Conservation (phyloP, 108 stramenopile genomes). For the Thalassiosira profunda region DNA sequence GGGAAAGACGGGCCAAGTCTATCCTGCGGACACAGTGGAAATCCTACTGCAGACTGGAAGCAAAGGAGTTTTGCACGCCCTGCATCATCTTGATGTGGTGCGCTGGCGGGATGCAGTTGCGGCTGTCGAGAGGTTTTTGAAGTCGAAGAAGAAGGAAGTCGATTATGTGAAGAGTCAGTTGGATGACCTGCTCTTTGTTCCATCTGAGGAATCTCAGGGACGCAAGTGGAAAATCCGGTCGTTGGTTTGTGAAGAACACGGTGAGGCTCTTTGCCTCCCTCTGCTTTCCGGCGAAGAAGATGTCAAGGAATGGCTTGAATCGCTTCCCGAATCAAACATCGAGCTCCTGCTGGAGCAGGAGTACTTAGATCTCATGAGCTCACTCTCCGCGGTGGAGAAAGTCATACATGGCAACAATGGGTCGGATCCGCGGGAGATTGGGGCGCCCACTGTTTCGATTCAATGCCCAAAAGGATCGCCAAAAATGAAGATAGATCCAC, state of each 20-base stretch:
- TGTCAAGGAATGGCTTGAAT: constrained; percentile 16
- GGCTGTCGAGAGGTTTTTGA: constrained; percentile 4
- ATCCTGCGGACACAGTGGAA: constrained; percentile 11
- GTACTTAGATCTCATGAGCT: constrained; percentile 10
- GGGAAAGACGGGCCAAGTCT: constrained; percentile 10
- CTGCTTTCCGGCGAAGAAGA: not conserved
- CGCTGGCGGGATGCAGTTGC: constrained; percentile 30
- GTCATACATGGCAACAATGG: constrained; percentile 10
- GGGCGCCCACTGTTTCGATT: constrained; percentile 3
- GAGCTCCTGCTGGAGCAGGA: constrained; percentile 18
- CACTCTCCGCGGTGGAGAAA: constrained; percentile 20
- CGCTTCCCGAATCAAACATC: constrained; percentile 7
- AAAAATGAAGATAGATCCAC: not conserved
- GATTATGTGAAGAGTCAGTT: constrained; percentile 8
- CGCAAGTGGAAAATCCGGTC: constrained; percentile 19
- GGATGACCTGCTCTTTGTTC: constrained; percentile 17
- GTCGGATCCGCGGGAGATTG: too few relatives aligned
- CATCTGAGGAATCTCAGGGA: not conserved
- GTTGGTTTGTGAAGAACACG: constrained; percentile 21
- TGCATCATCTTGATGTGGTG: too few relatives aligned
- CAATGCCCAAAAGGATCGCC: not conserved
- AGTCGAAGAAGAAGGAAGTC: constrained; percentile 17
- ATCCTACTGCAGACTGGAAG: too few relatives aligned
- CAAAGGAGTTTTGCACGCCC: too few relatives aligned
- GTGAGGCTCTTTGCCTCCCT: constrained; percentile 13